A percentile compares a stretch with the other conserved stretches of the same genome.
These are phyloP conservation scores for Chlamydomonas sp. DNA, from an alignment of 139 green algal genomes.

Conservation along the genomic window DNA sequence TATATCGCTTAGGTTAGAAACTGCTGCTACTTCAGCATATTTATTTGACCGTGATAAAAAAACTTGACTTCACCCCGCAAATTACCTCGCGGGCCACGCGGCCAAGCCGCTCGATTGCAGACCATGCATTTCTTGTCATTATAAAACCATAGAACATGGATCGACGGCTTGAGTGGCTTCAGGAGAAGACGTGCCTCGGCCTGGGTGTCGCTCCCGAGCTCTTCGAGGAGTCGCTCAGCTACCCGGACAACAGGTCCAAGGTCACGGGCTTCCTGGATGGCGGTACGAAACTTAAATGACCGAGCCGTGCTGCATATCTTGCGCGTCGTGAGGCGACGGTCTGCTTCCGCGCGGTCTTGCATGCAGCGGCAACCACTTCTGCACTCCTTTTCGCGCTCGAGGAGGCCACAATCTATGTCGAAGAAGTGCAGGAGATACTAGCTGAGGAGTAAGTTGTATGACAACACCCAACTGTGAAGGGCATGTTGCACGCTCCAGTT, in stretches of 20 bases:
- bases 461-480: no score
- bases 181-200: slow-evolving; percentile 45
- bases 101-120: no score
- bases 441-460: slow-evolving; percentile 15
- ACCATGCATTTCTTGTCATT: no score
- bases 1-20: no score
- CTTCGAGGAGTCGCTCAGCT: slow-evolving; percentile 39
- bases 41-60: background rate
- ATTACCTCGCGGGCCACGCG: no score
- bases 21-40: background rate
- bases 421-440: slow-evolving; percentile 50
- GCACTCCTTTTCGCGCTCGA: slow-evolving; percentile 51
- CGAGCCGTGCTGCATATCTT: background rate
- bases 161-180: slow-evolving; percentile 45
- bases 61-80: background rate
- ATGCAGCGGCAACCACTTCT: slow-evolving; percentile 13
- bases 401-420: slow-evolving; percentile 48
- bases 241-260: background rate
- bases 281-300: slow-evolving; percentile 23
- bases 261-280: slow-evolving; percentile 55
- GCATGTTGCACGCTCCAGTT: no score
- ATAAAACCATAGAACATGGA: slow-evolving; percentile 3
- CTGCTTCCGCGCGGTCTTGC: background rate
- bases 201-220: slow-evolving; percentile 35
- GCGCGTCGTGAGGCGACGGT: background rate